phyloP scores from a whole-genome alignment of 306 rosid species.

The Luffa aegyptiaca region DNA sequence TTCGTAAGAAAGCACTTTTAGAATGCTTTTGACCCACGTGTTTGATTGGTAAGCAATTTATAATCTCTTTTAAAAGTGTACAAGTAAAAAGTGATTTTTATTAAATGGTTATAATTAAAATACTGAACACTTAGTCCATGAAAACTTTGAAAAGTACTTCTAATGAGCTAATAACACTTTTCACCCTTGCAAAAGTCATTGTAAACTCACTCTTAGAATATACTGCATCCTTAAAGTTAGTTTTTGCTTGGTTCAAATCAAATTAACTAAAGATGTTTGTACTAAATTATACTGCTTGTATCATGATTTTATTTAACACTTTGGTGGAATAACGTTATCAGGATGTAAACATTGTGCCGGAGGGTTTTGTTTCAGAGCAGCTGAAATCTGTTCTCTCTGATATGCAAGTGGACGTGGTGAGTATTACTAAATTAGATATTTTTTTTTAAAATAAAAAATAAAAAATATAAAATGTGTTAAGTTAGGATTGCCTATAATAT shows the following conservation, averaged over 20 bases:
- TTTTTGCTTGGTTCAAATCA: neutral
- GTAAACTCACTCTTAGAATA: neutral
- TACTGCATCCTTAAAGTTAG: neutral
- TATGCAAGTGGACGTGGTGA: slow-evolving; percentile 91
- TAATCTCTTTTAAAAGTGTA: no score
- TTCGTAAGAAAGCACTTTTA: no score
- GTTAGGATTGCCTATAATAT: neutral
- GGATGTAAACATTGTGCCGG: slow-evolving; percentile 53
- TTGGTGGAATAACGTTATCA: slow-evolving; percentile 18
- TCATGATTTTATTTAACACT: neutral
- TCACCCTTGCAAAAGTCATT: neutral
- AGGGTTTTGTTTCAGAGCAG: slow-evolving; percentile 68
- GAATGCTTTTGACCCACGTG: neutral
- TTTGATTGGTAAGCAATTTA: neutral
- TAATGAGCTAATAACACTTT: neutral
- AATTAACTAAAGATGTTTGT: neutral
- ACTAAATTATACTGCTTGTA: neutral
- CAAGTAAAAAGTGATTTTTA: no score
- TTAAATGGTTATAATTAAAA: no score
- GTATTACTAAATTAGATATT: slow-evolving; percentile 10
- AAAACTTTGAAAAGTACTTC: neutral
- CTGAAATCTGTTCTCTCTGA: slow-evolving; percentile 75
- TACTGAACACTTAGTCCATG: neutral
- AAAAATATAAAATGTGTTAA: slow-evolving; percentile 9
- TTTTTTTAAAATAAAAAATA: neutral